Conservation (phyloP, 352 stramenopile genomes). For the Blastocystis sp. region DNA sequence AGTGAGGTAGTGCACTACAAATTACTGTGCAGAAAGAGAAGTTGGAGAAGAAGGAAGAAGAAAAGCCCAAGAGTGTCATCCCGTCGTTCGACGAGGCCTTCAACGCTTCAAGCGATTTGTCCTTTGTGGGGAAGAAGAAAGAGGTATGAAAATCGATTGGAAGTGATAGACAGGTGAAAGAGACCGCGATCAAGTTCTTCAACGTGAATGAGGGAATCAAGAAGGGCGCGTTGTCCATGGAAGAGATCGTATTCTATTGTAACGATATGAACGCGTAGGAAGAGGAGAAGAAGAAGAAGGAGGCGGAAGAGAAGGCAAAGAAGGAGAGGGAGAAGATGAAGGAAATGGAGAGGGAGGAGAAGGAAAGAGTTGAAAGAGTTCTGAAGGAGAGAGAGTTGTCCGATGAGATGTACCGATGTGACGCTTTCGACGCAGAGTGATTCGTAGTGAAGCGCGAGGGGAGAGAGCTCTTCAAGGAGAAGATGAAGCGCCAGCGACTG, state of each 20-base stretch:
- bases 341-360: slow-evolving; percentile 27
- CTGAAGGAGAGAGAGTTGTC: slow-evolving; percentile 8
- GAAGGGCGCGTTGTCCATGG: neutral
- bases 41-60: neutral
- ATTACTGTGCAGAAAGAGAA: neutral
- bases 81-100: slow-evolving; percentile 54
- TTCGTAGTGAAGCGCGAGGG: slow-evolving; percentile 70
- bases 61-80: neutral
- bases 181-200: slow-evolving; percentile 53
- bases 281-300: slow-evolving; percentile 22
- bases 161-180: slow-evolving; percentile 19
- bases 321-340: slow-evolving; percentile 36
- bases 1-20: neutral
- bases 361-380: slow-evolving; percentile 46
- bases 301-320: slow-evolving; percentile 23
- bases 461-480: slow-evolving; percentile 79
- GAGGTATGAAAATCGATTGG: neutral
- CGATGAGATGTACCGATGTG: slow-evolving; percentile 64
- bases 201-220: slow-evolving; percentile 22
- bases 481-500: slow-evolving; percentile 81
- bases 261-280: neutral
- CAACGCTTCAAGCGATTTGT: neutral
- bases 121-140: neutral
- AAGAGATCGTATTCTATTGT: slow-evolving; percentile 7
- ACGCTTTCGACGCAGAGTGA: neutral